Evolutionary conservation across 495 filamentous ascomycete genomes (phyloP), one percentile per base, ranked within the genome.

Genomic region (Xylaria telfairii): DNA sequence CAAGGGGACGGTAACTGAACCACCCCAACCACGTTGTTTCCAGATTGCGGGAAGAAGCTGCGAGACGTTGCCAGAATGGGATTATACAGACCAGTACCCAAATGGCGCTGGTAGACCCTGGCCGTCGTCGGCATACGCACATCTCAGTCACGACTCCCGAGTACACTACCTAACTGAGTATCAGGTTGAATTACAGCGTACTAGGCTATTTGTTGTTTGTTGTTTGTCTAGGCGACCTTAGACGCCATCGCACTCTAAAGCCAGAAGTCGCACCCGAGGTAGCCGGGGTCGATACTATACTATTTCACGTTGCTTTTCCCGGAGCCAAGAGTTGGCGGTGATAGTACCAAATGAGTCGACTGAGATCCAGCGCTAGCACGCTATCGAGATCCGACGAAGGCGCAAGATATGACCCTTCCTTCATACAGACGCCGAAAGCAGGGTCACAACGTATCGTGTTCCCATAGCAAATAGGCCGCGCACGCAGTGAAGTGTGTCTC

Each of bases 1-100:
- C 68, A 70, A 70, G 46, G 68, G 61, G 49, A 65, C 61, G 68
- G 68, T 70, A 70, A 70, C 60, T 65, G 21, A 54, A 70, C 46
- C 68, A 56, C 44, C 56, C 67, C 67, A 39, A 68, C 65, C 65
- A 68, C 65, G 65, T 68, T 68, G 65, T 57, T 57, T 60, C 65
- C 65, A 46, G 65, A 68, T 68, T 57, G 65, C 65, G 65, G 65
- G 65, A 59, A 68, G 65, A 68, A 37, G 26, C 51, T 68, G 65
- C 65, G 65, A 68, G 65, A 41, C 65, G 34, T 60, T 68, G 65
- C 46, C 34, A 66, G 47, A 66, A 49, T 10, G n/a, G 47, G 64
- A 32, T 66, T 66, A 66, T 1, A 53, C 46, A 54, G 19, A 10
- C n/a, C 17, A 32, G 47, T 41, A 41, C 64, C 30, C n/a, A 21